Conservation (phyloP, 164 flowering plant species). For the Liquidambar formosana region DNA sequence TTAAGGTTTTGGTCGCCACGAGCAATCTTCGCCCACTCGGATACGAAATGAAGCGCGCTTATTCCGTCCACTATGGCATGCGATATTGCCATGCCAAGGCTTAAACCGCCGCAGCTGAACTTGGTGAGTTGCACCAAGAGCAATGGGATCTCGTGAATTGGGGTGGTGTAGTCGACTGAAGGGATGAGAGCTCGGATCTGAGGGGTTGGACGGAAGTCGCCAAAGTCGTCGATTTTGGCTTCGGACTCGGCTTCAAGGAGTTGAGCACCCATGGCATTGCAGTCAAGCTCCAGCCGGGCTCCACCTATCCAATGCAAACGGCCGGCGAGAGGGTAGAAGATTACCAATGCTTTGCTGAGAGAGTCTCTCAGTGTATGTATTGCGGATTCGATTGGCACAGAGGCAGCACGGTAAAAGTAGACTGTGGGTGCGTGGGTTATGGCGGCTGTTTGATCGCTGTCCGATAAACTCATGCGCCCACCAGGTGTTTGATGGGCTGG, state of each 20-base stretch:
- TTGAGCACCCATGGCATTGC: constrained; percentile 22
- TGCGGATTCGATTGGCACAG: background rate
- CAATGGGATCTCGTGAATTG: constrained; percentile 19
- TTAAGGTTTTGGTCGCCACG: constrained; percentile 6
- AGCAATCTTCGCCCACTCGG: constrained; percentile 25
- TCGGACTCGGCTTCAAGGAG: constrained; percentile 19
- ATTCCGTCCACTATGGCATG: constrained; percentile 19
- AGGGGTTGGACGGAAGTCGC: constrained; percentile 9
- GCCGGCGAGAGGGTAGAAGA: constrained; percentile 24
- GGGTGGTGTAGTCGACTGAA: constrained; percentile 13
- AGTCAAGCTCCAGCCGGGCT: constrained; percentile 17
- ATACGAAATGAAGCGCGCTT: constrained; percentile 1
- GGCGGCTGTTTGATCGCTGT: constrained; percentile 17
- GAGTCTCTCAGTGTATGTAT: constrained; percentile 11
- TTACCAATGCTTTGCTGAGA: constrained; percentile 15
- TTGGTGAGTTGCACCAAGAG: constrained; percentile 20
- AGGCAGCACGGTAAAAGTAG: constrained; percentile 14
- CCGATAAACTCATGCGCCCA: constrained; percentile 14
- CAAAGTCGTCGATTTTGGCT: background rate
- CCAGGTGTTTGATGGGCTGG: constrained; percentile 16
- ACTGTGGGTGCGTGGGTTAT: constrained; percentile 12
- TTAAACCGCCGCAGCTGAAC: constrained; percentile 24
- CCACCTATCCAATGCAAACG: constrained; percentile 8
- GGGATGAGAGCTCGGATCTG: constrained; percentile 9
- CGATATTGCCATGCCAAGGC: constrained; percentile 11